Base-by-base conservation (phyloP, 176 grass and related monocot species). In the Themeda triandra region DNA sequence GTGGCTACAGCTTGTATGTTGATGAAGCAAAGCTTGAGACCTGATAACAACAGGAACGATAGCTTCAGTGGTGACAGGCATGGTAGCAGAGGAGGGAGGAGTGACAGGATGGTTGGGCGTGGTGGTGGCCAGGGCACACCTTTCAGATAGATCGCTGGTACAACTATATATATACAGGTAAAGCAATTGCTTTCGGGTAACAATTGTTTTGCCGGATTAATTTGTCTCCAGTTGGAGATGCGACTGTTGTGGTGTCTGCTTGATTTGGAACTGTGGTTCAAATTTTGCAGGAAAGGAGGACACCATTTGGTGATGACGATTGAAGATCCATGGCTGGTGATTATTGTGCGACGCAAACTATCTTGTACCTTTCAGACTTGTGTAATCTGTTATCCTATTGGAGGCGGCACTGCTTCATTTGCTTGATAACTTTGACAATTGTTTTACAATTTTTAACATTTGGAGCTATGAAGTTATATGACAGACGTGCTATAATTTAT, bases 271-370 rank as follows among this genome's bases (percentile, higher is more conserved):
- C 8, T 31, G 41, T 2, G 25, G 13, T 30, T 64, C 1, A 56
- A n/a, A 6, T 54, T 68, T 63, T 87, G 72, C 81, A 94, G 87
- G 92, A 75, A 94, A 82, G n/a, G 87, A 94, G 88, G 86, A 94
- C 72, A 0, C 86, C 80, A 60, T 94, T 91, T 1, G 75, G 83
- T 46, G 44, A 15, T n/a, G 88, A 94, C 8, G 21, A 84, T n/a
- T 82, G 45, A 81, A 66, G 13, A 17, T 32, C 39, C 2, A 37
- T 36, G 6, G 36, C 18, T n/a, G 3, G 17, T 12, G 0, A 5
- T 62, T 73, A 73, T 63, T 51, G 6, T 39, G 46, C 53, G 35
- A 35, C 3, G 17, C 7, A 42, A 27, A 45, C 11, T 13, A 64
- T 65, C 24, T 10, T 54, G 39, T 84, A 36, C 76, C 53, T 1